Conservation (phyloP, 495 filamentous ascomycete genomes). For the Podospora fimiseda region DNA sequence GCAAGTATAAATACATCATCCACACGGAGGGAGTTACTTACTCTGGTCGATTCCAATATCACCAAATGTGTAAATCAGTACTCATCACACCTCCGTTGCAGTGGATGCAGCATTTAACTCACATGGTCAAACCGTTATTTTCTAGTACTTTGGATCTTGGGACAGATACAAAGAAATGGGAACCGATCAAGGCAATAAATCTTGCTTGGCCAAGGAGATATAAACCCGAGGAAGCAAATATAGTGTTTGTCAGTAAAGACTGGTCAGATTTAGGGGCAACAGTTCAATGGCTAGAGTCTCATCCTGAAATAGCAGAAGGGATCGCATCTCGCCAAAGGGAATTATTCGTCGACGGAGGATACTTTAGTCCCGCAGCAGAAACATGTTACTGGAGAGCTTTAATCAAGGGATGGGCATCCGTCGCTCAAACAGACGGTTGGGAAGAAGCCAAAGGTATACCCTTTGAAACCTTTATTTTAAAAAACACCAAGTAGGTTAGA, state of each 20-base stretch:
- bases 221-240: conserved; percentile 38
- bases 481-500: conserved; percentile 12
- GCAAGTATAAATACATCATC: conserved; percentile 47
- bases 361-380: conserved; percentile 46
- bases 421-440: conserved; percentile 32
- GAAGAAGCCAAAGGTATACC: conserved; percentile 29
- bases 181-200: conserved; percentile 13
- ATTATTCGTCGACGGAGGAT: conserved; percentile 38
- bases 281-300: conserved; percentile 36
- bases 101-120: conserved; percentile 47
- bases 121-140: conserved; percentile 40
- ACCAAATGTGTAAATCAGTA: conserved; percentile 45
- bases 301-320: conserved; percentile 37
- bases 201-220: conserved; percentile 35
- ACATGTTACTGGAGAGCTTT: conserved; percentile 49
- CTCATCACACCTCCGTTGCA: conserved; percentile 42
- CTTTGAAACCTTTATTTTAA: conserved; percentile 39
- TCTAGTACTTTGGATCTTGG: conserved; percentile 24
- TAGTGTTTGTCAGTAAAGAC: conserved; percentile 46
- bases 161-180: conserved; percentile 10
- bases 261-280: conserved; percentile 46
- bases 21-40: conserved; percentile 60
- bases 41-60: conserved; percentile 49
- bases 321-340: conserved; percentile 46
- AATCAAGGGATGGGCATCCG: conserved; percentile 40